phyloP scores from a whole-genome alignment of 2,329 filamentous ascomycete species.

The Cyphellophora attinorum region DNA sequence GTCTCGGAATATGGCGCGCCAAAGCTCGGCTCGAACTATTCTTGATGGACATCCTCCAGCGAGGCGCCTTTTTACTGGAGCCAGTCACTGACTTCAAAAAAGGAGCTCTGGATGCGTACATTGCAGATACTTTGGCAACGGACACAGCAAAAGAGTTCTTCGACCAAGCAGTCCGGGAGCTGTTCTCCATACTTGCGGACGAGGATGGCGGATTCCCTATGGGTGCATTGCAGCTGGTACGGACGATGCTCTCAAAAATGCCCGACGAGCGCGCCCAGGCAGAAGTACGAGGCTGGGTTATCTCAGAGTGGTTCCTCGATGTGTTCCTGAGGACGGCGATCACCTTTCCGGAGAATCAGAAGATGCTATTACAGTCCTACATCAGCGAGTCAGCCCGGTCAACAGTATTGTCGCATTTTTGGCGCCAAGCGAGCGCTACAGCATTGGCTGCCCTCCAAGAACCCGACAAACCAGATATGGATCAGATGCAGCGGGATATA shows the following conservation, averaged over 20 bases:
- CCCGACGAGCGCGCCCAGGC: conserved; percentile 60
- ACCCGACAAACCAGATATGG: conserved; percentile 35
- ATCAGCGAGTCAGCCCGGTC: conserved; percentile 85
- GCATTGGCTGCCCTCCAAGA: conserved; percentile 67
- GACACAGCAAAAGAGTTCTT: conserved; percentile 84
- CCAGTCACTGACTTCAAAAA: conserved; percentile 63
- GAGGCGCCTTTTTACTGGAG: conserved; percentile 83
- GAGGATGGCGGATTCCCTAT: conserved; percentile 78
- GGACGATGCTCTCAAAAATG: conserved; percentile 70
- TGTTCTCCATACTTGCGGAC: conserved; percentile 80
- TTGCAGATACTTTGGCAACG: conserved; percentile 60
- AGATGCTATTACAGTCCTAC: conserved; percentile 74
- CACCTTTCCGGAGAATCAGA: conserved; percentile 70
- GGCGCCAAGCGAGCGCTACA: conserved; percentile 61
- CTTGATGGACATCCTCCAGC: conserved; percentile 86
- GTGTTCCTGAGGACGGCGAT: conserved; percentile 76
- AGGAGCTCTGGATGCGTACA: conserved; percentile 42
- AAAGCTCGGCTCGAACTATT: conserved; percentile 87
- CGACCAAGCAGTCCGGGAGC: conserved; percentile 63
- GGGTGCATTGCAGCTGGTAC: conserved; percentile 73
- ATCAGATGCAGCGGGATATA: background rate
- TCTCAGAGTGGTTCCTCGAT: conserved; percentile 87
- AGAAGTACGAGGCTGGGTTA: conserved; percentile 70
- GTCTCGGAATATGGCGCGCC: conserved; percentile 81
- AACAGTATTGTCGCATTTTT: conserved; percentile 63